Evolutionary conservation across 495 filamentous ascomycete genomes (phyloP), one percentile per base, ranked within the genome.

Genomic region (Sphaerosporella brunnea): DNA sequence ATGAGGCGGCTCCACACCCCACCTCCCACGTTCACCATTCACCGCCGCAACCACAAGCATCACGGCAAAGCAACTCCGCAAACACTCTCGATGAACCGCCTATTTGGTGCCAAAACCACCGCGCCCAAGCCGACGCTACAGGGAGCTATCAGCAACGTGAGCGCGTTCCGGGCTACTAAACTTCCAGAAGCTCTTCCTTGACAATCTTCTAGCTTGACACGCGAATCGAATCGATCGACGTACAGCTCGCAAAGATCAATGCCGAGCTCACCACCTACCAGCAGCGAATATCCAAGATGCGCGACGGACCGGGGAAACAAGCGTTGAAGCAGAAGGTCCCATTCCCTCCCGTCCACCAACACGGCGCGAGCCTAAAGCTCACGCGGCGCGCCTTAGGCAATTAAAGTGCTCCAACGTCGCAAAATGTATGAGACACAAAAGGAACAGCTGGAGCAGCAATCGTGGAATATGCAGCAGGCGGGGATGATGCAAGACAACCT

Each of bases 391-490:
- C 30, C 15, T 20, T 32, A 58, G 55, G 90, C 90, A 1, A 77
- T 95, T 47, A 95, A 95, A 56, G 78, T 96, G 15, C 78, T 96
- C 1, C 86, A 93, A 65, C 82, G 85, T n/a, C 82, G 92, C 24
- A 93, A 93, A 60, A 79, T 88, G 66, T 94, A 95, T 74, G 90
- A 97, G 64, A 67, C 70, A 8, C 88, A 97, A 68, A 80, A 86
- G 15, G 88, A 96, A 54, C 86, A 97, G 66, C 78, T 96, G 46
- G 84, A 92, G 64, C 75, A 80, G 54, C 90, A 96, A 64, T 82
- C 80, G 10, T 96, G 90, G 90, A 97, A 96, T 68, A 95, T 97
- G 87, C 87, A 96, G 64, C 90, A 96, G 62, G 90, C 90, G 4
- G 82, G 83, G 63, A 93, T 92, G 72, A 96, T 97, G 92, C 86